Base-by-base conservation (phyloP, 345 rosid species). In the Eucalyptus pumila region DNA sequence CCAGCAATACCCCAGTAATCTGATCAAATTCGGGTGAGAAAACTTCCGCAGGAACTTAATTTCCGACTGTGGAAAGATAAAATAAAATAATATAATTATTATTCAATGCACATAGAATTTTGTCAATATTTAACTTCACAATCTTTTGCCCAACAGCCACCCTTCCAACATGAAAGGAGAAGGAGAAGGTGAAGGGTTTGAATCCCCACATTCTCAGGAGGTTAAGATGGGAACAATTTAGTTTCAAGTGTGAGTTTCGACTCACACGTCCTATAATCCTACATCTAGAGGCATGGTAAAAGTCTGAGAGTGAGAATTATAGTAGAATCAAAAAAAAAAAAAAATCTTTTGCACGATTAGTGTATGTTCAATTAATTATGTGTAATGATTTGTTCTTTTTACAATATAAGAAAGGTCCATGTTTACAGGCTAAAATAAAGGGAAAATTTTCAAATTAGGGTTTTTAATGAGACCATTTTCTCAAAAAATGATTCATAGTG, bases 1-100 rank as follows among this genome's bases (percentile, higher is more conserved):
- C 94, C 95, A 91, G 89, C 99, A 97, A 58, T 94, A 95, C 4
- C 99, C 99, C 47, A 97, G 50, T 3, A 97, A 94, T 89, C 89
- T 96, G n/a, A n/a, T n/a, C n/a, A n/a, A n/a, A 90, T 96, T 97
- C 11, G 98, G 95, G 85, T 97, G 99, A 27, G 92, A 92, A 89
- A 97, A 94, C 67, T 96, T 94, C 6, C 99, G 98, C 89, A 96
- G 32, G 48, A 96, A 95, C 85, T 91, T 89, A 67, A 97, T 97
- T 89, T 95, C 98, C 15, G 95, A 88, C 99, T 97, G 95, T 45
- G 16, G 45, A 86, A 88, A n/a, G 54, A 86, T 86, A 24, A n/a
- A n/a, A 56, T 17, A 13, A 87, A 7, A 60, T 30, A 6, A 7
- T 14, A 24, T 19, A 30, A 6, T 27, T 19, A n/a, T 24, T 9